Conservation (phyloP, 176 grass and related monocot genomes). For the Phoenix roebelenii region DNA sequence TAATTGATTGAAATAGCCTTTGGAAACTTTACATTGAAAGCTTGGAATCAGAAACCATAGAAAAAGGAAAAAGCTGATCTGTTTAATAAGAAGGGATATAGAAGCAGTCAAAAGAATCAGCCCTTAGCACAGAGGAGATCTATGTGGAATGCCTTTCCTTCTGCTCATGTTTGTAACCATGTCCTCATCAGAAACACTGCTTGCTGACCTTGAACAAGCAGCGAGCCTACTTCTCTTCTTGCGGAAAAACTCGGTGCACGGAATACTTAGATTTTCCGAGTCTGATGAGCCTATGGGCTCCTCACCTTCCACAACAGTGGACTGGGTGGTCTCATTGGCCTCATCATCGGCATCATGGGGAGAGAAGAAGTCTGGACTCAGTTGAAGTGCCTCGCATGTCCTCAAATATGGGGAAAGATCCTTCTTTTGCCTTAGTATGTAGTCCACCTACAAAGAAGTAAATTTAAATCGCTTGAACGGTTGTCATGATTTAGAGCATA, state of each 20-base stretch:
- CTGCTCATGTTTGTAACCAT: constrained; percentile 82
- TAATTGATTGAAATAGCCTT: constrained; percentile 32
- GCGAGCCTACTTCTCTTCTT: constrained; percentile 61
- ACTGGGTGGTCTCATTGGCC: constrained; percentile 61
- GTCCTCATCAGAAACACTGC: constrained; percentile 50
- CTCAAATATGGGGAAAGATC: constrained; percentile 64
- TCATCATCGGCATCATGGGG: constrained; percentile 76
- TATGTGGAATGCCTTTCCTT: constrained; percentile 85
- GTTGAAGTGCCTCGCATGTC: constrained; percentile 76
- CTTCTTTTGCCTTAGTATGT: constrained; percentile 66
- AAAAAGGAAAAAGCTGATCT: constrained; percentile 2
- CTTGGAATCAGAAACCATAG: constrained; percentile 31
- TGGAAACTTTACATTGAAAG: constrained; percentile 38
- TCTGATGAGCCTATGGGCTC: constrained; percentile 79
- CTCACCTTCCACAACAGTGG: constrained; percentile 78
- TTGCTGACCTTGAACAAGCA: constrained; percentile 61
- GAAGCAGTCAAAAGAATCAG: too few relatives aligned
- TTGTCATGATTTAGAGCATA: too few relatives aligned
- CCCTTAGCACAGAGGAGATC: constrained; percentile 78
- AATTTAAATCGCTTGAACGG: too few relatives aligned
- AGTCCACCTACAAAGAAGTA: constrained; percentile 54
- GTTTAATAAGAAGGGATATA: too few relatives aligned
- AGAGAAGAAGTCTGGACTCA: constrained; percentile 92
- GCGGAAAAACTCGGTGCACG: constrained; percentile 42
- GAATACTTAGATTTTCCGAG: constrained; percentile 74